Conservation (phyloP, 1,284 basidiomycete species). For the Leccinum pseudoinsigne region DNA sequence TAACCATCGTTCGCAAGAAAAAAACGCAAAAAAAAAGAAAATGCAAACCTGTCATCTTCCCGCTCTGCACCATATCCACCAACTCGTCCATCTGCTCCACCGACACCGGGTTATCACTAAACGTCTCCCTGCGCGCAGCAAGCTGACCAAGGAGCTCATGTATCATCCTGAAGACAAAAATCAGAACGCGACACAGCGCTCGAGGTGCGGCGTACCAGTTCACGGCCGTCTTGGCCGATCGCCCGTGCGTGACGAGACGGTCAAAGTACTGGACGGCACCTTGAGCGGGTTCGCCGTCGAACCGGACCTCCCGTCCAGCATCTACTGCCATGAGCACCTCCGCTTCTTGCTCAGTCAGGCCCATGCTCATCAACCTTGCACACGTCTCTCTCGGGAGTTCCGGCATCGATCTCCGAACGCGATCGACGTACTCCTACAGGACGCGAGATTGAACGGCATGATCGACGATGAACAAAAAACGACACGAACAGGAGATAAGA, state of each 20-base stretch:
- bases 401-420: constrained; percentile 61
- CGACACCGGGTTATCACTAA: constrained; percentile 63
- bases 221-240: constrained; percentile 69
- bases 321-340: constrained; percentile 81
- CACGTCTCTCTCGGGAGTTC: constrained; percentile 76
- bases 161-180: constrained; percentile 61
- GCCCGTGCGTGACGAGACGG: constrained; percentile 48
- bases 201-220: constrained; percentile 69
- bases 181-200: constrained; percentile 6
- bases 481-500: constrained; percentile 56
- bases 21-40: background rate
- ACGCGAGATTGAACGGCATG: background rate
- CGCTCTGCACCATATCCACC: constrained; percentile 72
- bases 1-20: background rate
- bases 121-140: constrained; percentile 56
- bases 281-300: constrained; percentile 54
- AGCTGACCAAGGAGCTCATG: constrained; percentile 85
- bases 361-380: constrained; percentile 51
- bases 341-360: constrained; percentile 64
- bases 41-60: constrained; percentile 63
- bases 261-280: constrained; percentile 79
- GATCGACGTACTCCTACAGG: constrained; percentile 58
- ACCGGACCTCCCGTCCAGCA: constrained; percentile 56
- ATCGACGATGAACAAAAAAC: background rate
- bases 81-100: constrained; percentile 71